Conservation (phyloP, 1,284 basidiomycete species). For the Acaromyces ingoldii region DNA sequence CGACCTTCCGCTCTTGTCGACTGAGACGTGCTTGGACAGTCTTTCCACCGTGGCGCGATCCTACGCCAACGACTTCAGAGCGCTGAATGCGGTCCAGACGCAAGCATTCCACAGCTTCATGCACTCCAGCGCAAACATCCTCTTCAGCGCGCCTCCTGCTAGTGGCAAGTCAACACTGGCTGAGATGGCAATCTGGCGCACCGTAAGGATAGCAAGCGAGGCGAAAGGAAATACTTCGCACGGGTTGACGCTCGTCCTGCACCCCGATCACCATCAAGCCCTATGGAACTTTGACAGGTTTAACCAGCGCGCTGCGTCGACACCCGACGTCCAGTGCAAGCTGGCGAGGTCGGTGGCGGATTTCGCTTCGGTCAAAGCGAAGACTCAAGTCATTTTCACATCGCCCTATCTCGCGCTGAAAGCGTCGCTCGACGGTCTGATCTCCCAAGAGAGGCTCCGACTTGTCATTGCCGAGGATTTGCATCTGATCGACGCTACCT, state of each 20-base stretch:
- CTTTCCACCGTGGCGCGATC: constrained; percentile 53
- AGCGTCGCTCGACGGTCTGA: too few species aligned
- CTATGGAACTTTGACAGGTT: too few species aligned
- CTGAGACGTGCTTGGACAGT: not conserved
- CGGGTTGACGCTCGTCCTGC: constrained; percentile 6
- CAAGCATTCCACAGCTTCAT: constrained; percentile 81
- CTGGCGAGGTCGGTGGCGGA: too few species aligned
- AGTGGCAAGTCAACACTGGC: constrained; percentile 76
- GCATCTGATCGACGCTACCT: constrained; percentile 73
- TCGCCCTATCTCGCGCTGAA: too few species aligned
- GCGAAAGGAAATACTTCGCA: not conserved
- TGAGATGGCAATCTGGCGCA: constrained; percentile 68
- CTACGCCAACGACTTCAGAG: constrained; percentile 52
- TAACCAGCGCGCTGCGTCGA: too few species aligned
- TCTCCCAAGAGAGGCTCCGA: too few species aligned
- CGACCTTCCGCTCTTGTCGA: constrained; percentile 71
- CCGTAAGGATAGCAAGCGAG: constrained; percentile 48
- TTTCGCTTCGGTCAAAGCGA: too few species aligned
- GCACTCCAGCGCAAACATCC: constrained; percentile 65
- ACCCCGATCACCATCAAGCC: constrained; percentile 5
- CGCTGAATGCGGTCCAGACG: constrained; percentile 81
- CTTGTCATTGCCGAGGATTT: too few species aligned
- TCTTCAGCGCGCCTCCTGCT: constrained; percentile 76
- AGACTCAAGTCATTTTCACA: too few species aligned
- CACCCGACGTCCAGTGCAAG: too few species aligned